Percentiles rank a stretch among this genome's conserved stretches.
Evolutionary conservation across 176 grass and related monocot genomes (phyloP).

Genomic region (Avena insularis): DNA sequence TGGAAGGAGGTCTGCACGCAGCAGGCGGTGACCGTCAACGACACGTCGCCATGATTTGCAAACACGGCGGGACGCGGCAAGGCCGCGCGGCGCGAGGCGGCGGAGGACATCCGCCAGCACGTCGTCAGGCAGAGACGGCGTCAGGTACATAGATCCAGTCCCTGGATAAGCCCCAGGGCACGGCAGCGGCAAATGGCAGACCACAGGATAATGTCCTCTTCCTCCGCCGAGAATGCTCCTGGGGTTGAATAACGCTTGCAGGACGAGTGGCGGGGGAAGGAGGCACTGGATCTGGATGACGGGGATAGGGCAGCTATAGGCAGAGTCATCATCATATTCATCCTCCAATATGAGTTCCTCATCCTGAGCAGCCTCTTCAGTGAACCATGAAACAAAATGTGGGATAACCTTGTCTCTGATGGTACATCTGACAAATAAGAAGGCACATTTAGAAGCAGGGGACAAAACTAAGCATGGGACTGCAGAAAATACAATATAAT

Average conservation of each 20-base stretch:
- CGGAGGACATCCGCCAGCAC: not conserved
- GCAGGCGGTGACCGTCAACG: not conserved
- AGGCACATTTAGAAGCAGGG: not conserved
- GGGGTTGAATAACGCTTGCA: too few species aligned
- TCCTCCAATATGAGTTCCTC: slow-evolving; percentile 77
- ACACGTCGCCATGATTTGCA: not conserved
- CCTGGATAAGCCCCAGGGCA: not conserved
- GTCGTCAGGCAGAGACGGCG: not conserved
- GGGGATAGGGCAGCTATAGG: not conserved
- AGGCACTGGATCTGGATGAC: not conserved
- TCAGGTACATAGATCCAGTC: not conserved
- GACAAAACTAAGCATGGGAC: not conserved
- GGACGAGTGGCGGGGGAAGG: not conserved
- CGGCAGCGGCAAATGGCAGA: too few species aligned
- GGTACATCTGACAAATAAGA: slow-evolving; percentile 62
- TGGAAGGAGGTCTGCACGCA: not conserved
- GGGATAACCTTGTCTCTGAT: slow-evolving; percentile 94
- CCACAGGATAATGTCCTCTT: too few species aligned
- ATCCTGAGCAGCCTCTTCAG: slow-evolving; percentile 73
- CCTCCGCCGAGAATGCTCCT: too few species aligned
- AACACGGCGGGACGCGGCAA: not conserved
- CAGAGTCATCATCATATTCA: slow-evolving; percentile 52
- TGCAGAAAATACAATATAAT: too few species aligned
- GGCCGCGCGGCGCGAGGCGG: not conserved
- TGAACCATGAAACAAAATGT: slow-evolving; percentile 84